Conservation (phyloP, 1,284 basidiomycete species). For the Ganoderma lucidum region DNA sequence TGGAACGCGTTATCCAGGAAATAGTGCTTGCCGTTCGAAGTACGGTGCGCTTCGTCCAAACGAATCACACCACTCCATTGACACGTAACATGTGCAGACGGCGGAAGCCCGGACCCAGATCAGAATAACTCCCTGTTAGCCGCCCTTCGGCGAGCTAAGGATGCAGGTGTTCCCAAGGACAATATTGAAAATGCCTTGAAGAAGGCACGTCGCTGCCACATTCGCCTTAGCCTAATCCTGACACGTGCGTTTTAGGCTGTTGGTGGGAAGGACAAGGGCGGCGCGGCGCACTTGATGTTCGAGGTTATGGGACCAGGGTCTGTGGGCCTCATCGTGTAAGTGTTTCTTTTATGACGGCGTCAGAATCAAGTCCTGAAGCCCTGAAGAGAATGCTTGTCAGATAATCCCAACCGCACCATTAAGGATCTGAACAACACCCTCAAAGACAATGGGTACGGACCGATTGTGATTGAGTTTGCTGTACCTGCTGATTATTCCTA, state of each 20-base stretch:
- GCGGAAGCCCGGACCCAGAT: conserved; percentile 71
- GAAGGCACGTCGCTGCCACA: conserved; percentile 52
- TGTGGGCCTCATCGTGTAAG: conserved; percentile 81
- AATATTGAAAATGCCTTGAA: conserved; percentile 79
- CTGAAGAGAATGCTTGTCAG: conserved; percentile 78
- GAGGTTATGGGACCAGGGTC: conserved; percentile 77
- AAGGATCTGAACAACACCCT: conserved; percentile 70
- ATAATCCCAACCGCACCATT: conserved; percentile 78
- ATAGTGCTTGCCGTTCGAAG: conserved; percentile 74
- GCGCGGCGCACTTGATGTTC: conserved; percentile 65
- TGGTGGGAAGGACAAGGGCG: conserved; percentile 58
- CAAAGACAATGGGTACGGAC: conserved; percentile 63
- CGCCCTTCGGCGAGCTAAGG: conserved; percentile 68
- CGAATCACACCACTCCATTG: neutral
- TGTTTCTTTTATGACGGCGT: conserved; percentile 17
- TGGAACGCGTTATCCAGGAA: conserved; percentile 54
- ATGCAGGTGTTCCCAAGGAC: conserved; percentile 77
- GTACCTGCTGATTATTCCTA: conserved; percentile 37
- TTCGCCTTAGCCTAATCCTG: neutral
- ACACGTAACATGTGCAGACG: conserved; percentile 49
- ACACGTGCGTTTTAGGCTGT: conserved; percentile 49
- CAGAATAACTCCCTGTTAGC: conserved; percentile 70
- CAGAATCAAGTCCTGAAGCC: conserved; percentile 28
- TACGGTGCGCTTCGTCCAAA: conserved; percentile 43
- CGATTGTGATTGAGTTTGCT: conserved; percentile 10